phyloP scores from a whole-genome alignment of 208 protist species.

The Crithidia brevicula region DNA sequence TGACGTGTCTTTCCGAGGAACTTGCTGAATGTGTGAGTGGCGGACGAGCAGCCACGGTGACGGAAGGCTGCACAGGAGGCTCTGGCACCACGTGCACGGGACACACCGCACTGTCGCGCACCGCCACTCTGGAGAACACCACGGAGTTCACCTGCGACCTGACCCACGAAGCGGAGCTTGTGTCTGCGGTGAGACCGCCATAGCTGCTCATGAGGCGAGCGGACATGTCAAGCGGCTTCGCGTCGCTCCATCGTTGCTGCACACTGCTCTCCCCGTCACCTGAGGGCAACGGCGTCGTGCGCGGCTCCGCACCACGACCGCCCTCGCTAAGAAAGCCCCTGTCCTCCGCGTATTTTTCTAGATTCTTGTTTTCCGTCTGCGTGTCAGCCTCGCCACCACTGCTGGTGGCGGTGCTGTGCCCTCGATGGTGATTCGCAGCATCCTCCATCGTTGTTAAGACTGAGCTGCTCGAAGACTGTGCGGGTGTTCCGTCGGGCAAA shows the following conservation, averaged over 20 bases:
- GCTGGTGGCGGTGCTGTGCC: not conserved
- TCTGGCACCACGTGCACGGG: not conserved
- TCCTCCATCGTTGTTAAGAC: conserved; percentile 4
- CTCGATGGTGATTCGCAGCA: not conserved
- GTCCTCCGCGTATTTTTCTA: not conserved
- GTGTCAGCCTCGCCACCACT: not conserved
- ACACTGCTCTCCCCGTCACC: not conserved
- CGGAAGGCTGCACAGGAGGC: not conserved
- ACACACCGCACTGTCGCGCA: not conserved
- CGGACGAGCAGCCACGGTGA: not conserved
- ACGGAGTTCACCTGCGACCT: not conserved
- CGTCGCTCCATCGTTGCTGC: not conserved
- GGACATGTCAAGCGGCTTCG: not conserved
- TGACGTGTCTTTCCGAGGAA: not conserved
- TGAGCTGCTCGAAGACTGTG: conserved; percentile 57
- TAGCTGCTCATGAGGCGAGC: conserved; percentile 9
- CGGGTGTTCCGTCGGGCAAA: conserved; percentile 48
- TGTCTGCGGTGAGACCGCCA: conserved; percentile 10
- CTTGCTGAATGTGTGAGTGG: not conserved
- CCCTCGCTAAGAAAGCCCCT: not conserved
- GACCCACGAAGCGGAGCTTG: not conserved
- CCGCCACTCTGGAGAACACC: not conserved
- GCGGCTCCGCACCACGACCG: not conserved
- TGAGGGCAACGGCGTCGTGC: not conserved
- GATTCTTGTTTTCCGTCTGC: too few species aligned